A percentile compares a stretch with the other conserved stretches of the same genome.
Conservation (phyloP, 169 alveolate genomes). For the Babesia bigemina region DNA sequence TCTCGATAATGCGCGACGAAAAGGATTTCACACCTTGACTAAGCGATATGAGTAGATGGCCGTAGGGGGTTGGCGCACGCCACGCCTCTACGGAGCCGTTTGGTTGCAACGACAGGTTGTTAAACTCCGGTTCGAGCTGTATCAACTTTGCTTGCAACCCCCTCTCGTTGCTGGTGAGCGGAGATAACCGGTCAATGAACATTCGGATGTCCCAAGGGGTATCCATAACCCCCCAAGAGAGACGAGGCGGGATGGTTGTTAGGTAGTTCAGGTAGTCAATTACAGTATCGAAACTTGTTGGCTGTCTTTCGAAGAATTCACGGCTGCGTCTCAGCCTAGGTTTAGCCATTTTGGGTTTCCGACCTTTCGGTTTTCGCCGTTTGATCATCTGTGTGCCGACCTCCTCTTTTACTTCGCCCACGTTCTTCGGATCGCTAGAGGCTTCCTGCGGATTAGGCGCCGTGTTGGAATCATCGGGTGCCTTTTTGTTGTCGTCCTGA, state of each 20-base stretch:
- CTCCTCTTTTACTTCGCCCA: background rate
- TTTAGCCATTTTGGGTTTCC: conserved; percentile 28
- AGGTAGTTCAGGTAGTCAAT: conserved; percentile 38
- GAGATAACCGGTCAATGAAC: conserved; percentile 50
- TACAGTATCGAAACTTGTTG: conserved; percentile 41
- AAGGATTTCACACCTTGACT: conserved; percentile 26
- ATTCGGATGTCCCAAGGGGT: conserved; percentile 25
- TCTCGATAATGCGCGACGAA: background rate
- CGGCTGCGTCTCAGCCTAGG: conserved; percentile 47
- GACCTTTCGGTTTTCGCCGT: conserved; percentile 20
- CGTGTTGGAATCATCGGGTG: background rate
- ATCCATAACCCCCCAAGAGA: conserved; percentile 54
- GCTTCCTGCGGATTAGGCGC: background rate
- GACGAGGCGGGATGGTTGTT: conserved; percentile 23
- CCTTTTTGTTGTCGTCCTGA: background rate
- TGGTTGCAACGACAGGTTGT: background rate
- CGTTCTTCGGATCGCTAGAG: background rate
- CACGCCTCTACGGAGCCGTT: conserved; percentile 9
- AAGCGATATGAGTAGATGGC: conserved; percentile 34
- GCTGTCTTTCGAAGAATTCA: conserved; percentile 55
- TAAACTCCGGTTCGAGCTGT: conserved; percentile 47
- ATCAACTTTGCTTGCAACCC: conserved; percentile 22
- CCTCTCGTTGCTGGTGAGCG: conserved; percentile 46
- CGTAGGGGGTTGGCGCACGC: conserved; percentile 46
- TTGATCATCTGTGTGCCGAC: background rate